phyloP scores from a whole-genome alignment of 768 basidiomycete species.

The Strobilomyces confusus region DNA sequence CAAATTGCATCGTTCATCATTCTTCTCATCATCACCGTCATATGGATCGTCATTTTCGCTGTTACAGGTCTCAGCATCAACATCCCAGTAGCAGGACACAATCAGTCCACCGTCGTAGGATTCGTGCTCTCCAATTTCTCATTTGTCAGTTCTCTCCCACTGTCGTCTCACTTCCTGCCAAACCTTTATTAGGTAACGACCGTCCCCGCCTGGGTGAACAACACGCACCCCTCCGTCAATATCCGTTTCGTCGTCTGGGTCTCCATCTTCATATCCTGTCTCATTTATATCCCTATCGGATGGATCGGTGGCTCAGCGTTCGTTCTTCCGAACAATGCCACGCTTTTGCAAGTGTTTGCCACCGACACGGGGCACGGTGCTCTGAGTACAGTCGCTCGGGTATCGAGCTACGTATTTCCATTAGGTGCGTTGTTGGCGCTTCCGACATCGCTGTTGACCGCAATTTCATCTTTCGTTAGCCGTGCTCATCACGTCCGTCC shows the following conservation, averaged over 20 bases:
- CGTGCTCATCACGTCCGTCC: conserved; percentile 24
- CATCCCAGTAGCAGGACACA: conserved; percentile 14
- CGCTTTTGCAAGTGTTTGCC: conserved; percentile 18
- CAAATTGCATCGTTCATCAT: conserved; percentile 20
- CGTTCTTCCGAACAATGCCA: conserved; percentile 1
- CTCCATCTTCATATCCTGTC: conserved; percentile 21
- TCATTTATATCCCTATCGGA: conserved; percentile 23
- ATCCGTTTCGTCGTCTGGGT: conserved; percentile 20
- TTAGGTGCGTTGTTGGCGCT: conserved; percentile 7
- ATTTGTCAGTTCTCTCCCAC: conserved; percentile 15
- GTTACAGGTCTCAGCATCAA: conserved; percentile 10
- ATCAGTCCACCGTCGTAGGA: conserved; percentile 21
- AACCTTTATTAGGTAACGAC: conserved; percentile 16
- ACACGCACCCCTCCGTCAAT: conserved; percentile 20
- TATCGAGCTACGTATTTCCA: conserved; percentile 21
- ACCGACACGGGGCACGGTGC: conserved; percentile 2
- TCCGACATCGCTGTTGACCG: neutral
- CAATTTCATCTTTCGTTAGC: conserved; percentile 5
- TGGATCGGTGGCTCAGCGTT: conserved; percentile 21
- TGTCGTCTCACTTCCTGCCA: neutral
- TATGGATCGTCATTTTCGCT: conserved; percentile 18
- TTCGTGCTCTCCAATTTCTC: conserved; percentile 24
- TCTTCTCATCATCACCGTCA: conserved; percentile 17
- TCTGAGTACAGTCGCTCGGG: conserved; percentile 4
- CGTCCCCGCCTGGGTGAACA: conserved; percentile 25